These are phyloP conservation scores for Aspergillus sp. DNA, from an alignment of 2,329 filamentous ascomycete species.

Conservation along the genomic window DNA sequence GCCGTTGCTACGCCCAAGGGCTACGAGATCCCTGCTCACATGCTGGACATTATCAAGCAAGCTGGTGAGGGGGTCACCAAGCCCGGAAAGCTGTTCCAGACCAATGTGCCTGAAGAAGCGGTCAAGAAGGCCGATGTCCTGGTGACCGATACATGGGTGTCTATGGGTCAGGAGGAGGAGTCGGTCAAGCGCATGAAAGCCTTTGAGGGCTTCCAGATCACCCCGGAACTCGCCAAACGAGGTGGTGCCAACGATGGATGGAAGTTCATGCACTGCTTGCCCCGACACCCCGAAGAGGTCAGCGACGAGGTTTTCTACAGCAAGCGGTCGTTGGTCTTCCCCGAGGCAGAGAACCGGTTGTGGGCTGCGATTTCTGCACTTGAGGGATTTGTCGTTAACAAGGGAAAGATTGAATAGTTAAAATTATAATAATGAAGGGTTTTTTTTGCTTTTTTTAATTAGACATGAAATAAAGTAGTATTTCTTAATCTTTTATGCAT, in stretches of 20 bases:
- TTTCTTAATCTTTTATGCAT: no score
- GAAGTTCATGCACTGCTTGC: conserved; percentile 99
- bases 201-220: conserved; percentile 90
- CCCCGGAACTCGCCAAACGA: conserved; percentile 72
- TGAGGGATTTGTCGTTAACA: conserved; percentile 91
- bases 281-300: conserved; percentile 88
- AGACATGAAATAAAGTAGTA: no score
- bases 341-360: conserved; percentile 88
- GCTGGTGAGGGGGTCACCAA: conserved; percentile 54
- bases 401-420: conserved; percentile 61
- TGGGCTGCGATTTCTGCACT: conserved; percentile 86
- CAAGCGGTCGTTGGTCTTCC: conserved; percentile 78
- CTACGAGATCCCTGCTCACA: conserved; percentile 72
- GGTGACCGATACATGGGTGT: conserved; percentile 97
- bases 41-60: conserved; percentile 67
- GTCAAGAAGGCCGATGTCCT: conserved; percentile 82
- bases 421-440: no score
- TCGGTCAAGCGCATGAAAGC: conserved; percentile 69
- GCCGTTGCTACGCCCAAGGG: conserved; percentile 80
- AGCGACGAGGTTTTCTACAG: conserved; percentile 93
- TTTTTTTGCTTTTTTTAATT: no score
- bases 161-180: conserved; percentile 95
- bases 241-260: conserved; percentile 84
- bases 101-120: conserved; percentile 74
- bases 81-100: conserved; percentile 68